These are phyloP conservation scores for Caloboletus firmus DNA, from an alignment of 1,284 basidiomycete species.

Conservation along the genomic window DNA sequence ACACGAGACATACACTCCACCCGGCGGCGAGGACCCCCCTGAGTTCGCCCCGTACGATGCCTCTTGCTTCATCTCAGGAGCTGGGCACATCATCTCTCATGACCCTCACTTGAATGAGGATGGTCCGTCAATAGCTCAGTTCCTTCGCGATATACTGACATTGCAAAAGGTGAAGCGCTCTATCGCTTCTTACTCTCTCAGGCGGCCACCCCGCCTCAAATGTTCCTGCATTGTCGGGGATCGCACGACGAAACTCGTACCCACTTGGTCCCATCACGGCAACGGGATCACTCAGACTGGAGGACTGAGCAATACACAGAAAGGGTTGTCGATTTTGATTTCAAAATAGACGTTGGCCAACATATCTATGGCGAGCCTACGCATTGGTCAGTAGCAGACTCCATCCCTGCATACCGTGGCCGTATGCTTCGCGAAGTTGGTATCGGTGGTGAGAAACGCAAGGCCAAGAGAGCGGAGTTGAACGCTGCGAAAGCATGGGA, in stretches of 20 bases:
- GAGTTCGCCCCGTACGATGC: slow-evolving; percentile 63
- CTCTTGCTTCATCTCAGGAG: slow-evolving; percentile 51
- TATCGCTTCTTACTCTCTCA: slow-evolving; percentile 70
- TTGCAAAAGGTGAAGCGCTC: slow-evolving; percentile 59
- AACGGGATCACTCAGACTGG: slow-evolving; percentile 37
- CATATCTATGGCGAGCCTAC: slow-evolving; percentile 38
- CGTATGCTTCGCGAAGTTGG: slow-evolving; percentile 52
- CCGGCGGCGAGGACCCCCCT: slow-evolving; percentile 49
- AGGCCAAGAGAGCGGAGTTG: slow-evolving; percentile 31
- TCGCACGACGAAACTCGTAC: slow-evolving; percentile 56
- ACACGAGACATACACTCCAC: slow-evolving; percentile 17
- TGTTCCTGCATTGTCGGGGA: slow-evolving; percentile 54
- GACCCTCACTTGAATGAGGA: slow-evolving; percentile 72
- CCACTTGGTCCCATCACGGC: slow-evolving; percentile 46
- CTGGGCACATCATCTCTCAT: slow-evolving; percentile 62
- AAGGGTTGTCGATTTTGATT: slow-evolving; percentile 63
- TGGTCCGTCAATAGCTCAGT: slow-evolving; percentile 37
- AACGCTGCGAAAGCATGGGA: slow-evolving; percentile 37
- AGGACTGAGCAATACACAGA: slow-evolving; percentile 50
- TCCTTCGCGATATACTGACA: slow-evolving; percentile 1
- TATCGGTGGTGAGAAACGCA: slow-evolving; percentile 32
- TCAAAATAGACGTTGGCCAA: slow-evolving; percentile 52
- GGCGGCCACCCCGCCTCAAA: slow-evolving; percentile 47
- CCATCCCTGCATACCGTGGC: slow-evolving; percentile 56
- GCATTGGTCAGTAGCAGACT: slow-evolving; percentile 53